Evolutionary conservation across 345 rosid species (phyloP).

Genomic region (Murraya koenigii): DNA sequence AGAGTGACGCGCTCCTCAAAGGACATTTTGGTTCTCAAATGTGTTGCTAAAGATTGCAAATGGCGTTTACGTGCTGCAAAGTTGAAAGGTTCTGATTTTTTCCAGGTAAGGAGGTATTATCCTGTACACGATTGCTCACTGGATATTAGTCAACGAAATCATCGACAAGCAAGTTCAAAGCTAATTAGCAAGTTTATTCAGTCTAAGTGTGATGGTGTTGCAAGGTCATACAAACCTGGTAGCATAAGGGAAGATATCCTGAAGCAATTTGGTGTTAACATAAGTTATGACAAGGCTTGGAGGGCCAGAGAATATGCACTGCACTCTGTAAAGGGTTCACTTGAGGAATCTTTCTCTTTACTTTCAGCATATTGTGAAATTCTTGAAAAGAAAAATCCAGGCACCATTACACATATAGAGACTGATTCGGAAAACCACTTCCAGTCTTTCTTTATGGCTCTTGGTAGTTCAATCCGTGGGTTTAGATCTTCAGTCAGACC

Average conservation of each 20-base stretch:
- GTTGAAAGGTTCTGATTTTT: constrained; percentile 7
- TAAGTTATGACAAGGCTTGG: constrained; percentile 10
- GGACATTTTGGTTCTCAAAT: constrained; percentile 4
- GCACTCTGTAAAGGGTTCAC: neutral
- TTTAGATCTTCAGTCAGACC: constrained; percentile 1
- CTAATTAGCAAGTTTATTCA: neutral
- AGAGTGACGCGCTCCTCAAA: constrained; percentile 1
- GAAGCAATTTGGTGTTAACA: constrained; percentile 7
- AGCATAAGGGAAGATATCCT: constrained; percentile 8
- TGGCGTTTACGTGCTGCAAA: constrained; percentile 7
- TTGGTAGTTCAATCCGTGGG: constrained; percentile 5
- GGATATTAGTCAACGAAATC: constrained; percentile 6
- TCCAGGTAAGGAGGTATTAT: neutral
- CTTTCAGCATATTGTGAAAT: constrained; percentile 3
- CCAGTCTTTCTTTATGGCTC: constrained; percentile 1
- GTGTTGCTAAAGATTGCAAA: neutral
- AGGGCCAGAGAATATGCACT: constrained; percentile 3
- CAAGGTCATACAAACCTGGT: neutral
- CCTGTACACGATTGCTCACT: neutral
- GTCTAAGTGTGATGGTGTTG: neutral
- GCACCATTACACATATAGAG: neutral
- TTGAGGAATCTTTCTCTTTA: constrained; percentile 3
- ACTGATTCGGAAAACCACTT: neutral
- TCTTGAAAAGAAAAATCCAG: neutral
- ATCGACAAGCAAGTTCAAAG: constrained; percentile 11